These are phyloP conservation scores for Dioscorea cayenensis DNA, from an alignment of 116 monocot genomes.

Conservation along the genomic window DNA sequence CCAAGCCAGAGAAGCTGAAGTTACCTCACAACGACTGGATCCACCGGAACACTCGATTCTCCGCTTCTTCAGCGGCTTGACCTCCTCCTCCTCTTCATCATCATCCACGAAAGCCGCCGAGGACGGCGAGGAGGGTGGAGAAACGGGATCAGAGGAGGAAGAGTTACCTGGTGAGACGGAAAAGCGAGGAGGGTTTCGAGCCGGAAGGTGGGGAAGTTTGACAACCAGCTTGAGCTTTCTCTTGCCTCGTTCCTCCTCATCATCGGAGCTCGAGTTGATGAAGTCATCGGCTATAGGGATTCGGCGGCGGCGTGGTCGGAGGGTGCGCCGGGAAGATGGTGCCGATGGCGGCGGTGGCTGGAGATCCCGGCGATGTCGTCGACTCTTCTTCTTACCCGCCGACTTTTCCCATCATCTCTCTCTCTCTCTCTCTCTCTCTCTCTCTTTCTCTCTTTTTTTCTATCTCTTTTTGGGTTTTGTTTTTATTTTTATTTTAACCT, in stretches of 20 bases:
- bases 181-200: neutral
- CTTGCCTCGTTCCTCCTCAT: constrained; percentile 24
- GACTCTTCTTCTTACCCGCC: constrained; percentile 3
- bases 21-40: constrained; percentile 38
- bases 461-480: neutral
- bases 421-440: neutral
- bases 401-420: constrained; percentile 1
- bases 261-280: constrained; percentile 16
- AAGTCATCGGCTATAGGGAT: constrained; percentile 11
- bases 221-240: constrained; percentile 38
- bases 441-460: neutral
- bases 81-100: constrained; percentile 17
- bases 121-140: constrained; percentile 18
- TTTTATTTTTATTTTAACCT: neutral
- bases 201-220: constrained; percentile 14
- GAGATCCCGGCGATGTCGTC: neutral
- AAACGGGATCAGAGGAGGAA: neutral
- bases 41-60: constrained; percentile 28
- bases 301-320: constrained; percentile 24
- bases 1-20: neutral
- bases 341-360: neutral
- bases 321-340: constrained; percentile 23
- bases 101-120: constrained; percentile 5
- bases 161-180: neutral
- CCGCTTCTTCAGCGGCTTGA: constrained; percentile 51